phyloP scores from a whole-genome alignment of 495 filamentous ascomycete species.

The Penicillium cataractarum region DNA sequence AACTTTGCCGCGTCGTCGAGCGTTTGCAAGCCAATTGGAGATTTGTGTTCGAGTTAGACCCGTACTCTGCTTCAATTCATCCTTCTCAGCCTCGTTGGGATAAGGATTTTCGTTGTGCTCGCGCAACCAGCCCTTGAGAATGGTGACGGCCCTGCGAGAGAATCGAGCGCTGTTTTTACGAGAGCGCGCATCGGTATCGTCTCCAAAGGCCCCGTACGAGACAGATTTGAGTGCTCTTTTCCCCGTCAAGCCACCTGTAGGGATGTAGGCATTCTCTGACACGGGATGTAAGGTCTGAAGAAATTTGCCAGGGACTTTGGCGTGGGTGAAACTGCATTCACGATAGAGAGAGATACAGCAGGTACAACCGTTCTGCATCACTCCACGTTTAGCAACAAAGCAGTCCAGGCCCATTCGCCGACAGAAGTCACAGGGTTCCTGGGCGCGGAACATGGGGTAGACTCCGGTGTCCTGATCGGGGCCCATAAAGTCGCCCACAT shows the following conservation, averaged over 20 bases:
- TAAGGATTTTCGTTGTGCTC: conserved; percentile 78
- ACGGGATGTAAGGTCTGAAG: conserved; percentile 55
- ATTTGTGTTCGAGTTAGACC: conserved; percentile 78
- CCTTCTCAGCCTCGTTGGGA: conserved; percentile 79
- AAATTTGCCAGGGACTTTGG: conserved; percentile 49
- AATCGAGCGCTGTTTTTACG: conserved; percentile 66
- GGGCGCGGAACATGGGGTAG: conserved; percentile 52
- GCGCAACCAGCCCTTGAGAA: conserved; percentile 77
- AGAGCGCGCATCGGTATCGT: conserved; percentile 48
- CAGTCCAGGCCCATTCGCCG: conserved; percentile 69
- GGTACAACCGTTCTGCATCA: conserved; percentile 70
- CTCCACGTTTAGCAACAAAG: conserved; percentile 71
- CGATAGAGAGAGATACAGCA: conserved; percentile 77
- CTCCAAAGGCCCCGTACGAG: conserved; percentile 36
- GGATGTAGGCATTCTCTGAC: conserved; percentile 50
- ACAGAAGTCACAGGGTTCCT: conserved; percentile 73
- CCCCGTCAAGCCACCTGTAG: conserved; percentile 40
- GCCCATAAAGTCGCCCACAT: conserved; percentile 29
- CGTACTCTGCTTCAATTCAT: conserved; percentile 69
- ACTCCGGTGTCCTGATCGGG: conserved; percentile 42
- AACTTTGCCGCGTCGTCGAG: conserved; percentile 75
- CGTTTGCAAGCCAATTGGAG: conserved; percentile 86
- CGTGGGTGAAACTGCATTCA: conserved; percentile 70
- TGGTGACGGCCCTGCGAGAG: conserved; percentile 70
- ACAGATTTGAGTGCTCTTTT: conserved; percentile 47